Conservation (phyloP, 352 stramenopile genomes). For the Pythium diclinum region DNA sequence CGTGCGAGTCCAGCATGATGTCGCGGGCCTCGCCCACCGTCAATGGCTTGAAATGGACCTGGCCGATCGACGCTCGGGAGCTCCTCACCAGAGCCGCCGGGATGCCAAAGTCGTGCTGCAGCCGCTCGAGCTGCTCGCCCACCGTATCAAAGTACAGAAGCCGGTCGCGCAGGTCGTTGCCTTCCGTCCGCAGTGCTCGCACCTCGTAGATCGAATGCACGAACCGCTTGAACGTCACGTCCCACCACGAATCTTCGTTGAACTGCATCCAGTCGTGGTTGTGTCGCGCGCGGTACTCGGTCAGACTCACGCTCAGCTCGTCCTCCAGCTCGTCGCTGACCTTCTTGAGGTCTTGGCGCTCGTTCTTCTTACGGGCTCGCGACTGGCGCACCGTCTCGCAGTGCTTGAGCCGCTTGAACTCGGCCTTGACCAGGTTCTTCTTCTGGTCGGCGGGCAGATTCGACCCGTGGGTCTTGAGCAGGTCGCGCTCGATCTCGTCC, state of each 20-base stretch:
- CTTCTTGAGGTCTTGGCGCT: constrained; percentile 49
- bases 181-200: constrained; percentile 43
- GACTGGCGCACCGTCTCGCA: constrained; percentile 78
- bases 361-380: constrained; percentile 70
- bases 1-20: constrained; percentile 75
- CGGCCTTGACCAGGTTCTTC: constrained; percentile 57
- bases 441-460: constrained; percentile 41
- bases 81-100: constrained; percentile 30
- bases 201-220: constrained; percentile 76
- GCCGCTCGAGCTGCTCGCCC: constrained; percentile 65
- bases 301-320: constrained; percentile 38
- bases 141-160: constrained; percentile 60
- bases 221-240: constrained; percentile 64
- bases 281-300: constrained; percentile 32
- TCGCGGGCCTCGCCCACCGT: constrained; percentile 41
- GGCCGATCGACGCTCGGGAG: constrained; percentile 44
- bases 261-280: constrained; percentile 49
- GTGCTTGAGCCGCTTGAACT: constrained; percentile 74
- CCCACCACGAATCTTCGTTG: constrained; percentile 43
- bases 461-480: constrained; percentile 36
- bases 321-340: constrained; percentile 61
- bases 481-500: constrained; percentile 55
- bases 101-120: constrained; percentile 63
- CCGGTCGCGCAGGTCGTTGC: constrained; percentile 44
- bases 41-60: constrained; percentile 57